A percentile compares a stretch with the other conserved stretches of the same genome.
Conservation (phyloP, 2,329 filamentous ascomycete species). For the Truncatella angustata region DNA sequence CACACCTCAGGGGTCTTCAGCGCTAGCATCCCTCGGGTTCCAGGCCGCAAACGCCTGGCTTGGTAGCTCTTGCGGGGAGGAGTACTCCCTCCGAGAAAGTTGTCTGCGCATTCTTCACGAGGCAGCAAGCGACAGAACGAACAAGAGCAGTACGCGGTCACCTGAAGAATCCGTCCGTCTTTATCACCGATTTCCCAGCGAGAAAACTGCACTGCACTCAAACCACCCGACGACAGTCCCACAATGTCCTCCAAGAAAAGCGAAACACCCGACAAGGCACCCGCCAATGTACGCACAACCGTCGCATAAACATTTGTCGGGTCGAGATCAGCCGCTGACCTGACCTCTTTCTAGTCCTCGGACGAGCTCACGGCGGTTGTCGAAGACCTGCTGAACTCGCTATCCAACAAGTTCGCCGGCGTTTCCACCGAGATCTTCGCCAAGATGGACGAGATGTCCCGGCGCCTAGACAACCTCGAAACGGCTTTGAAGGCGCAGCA, state of each 20-base stretch:
- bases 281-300: not conserved
- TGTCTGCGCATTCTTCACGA: not conserved
- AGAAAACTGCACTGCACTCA: not conserved
- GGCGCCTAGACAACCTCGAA: slow-evolving; percentile 80
- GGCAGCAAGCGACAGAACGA: not conserved
- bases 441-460: slow-evolving; percentile 95
- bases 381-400: slow-evolving; percentile 80
- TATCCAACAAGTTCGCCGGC: slow-evolving; percentile 81
- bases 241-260: slow-evolving; percentile 26
- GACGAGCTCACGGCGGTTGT: slow-evolving; percentile 74
- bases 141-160: too few relatives aligned
- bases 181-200: too few relatives aligned
- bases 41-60: too few relatives aligned
- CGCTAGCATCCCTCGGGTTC: too few relatives aligned
- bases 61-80: too few relatives aligned
- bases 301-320: not conserved
- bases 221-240: not conserved
- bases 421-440: slow-evolving; percentile 85
- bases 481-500: slow-evolving; percentile 62
- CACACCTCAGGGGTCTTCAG: not conserved
- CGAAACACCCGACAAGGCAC: slow-evolving; percentile 13
- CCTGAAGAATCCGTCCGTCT: too few relatives aligned
- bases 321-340: not conserved
- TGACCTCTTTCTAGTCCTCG: slow-evolving; percentile 27
- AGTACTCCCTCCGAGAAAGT: not conserved